A percentile compares a stretch with the other conserved stretches of the same genome.
These are phyloP conservation scores for Ceratocystis eucalypticola DNA, from an alignment of 2,329 filamentous ascomycete species.

Conservation along the genomic window DNA sequence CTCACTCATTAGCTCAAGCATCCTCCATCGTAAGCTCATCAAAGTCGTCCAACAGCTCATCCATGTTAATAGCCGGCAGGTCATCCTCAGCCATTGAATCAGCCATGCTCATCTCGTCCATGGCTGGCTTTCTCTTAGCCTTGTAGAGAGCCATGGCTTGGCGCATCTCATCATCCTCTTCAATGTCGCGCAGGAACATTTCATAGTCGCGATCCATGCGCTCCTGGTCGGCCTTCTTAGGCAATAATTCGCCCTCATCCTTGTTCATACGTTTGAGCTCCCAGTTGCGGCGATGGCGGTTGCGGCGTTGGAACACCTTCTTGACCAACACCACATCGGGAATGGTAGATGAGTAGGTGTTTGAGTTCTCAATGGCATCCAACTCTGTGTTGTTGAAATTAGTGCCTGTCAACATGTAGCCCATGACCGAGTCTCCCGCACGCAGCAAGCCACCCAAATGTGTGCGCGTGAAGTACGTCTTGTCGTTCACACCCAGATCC, in stretches of 20 bases:
- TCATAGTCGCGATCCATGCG: conserved; percentile 89
- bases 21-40: conserved; percentile 70
- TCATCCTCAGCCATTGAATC: conserved; percentile 49
- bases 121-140: conserved; percentile 38
- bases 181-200: conserved; percentile 90
- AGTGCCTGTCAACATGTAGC: conserved; percentile 78
- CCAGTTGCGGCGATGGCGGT: conserved; percentile 74
- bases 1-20: conserved; percentile 22
- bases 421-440: conserved; percentile 82
- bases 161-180: conserved; percentile 83
- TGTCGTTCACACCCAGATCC: conserved; percentile 76
- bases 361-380: conserved; percentile 66
- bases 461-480: conserved; percentile 77
- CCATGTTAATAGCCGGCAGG: conserved; percentile 58
- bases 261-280: conserved; percentile 83
- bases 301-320: conserved; percentile 88
- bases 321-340: conserved; percentile 92
- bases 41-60: conserved; percentile 81
- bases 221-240: conserved; percentile 77
- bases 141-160: conserved; percentile 80
- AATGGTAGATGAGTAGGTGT: conserved; percentile 61
- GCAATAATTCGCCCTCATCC: conserved; percentile 77
- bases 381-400: conserved; percentile 87
- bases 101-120: conserved; percentile 56
- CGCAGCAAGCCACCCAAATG: conserved; percentile 78